A percentile compares a stretch with the other conserved stretches of the same genome.
Evolutionary conservation across 129 eudicot species (phyloP).

Genomic region (Arctium lappa): DNA sequence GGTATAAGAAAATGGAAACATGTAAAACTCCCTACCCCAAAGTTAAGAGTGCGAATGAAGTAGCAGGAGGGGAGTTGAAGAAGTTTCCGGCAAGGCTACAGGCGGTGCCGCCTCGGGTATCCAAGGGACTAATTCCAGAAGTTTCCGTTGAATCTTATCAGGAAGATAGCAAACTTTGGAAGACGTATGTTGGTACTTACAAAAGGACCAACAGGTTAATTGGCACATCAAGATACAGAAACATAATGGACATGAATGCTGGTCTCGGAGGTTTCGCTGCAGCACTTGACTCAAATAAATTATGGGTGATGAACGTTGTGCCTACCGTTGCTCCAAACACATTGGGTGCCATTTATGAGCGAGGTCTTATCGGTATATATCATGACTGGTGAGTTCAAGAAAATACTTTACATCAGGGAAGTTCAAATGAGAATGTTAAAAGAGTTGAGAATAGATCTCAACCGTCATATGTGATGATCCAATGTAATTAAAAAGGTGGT

Average conservation of each 20-base stretch:
- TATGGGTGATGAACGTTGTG: constrained; percentile 98
- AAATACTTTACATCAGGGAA: neutral
- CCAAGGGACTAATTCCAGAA: constrained; percentile 58
- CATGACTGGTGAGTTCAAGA: constrained; percentile 76
- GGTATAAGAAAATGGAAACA: constrained; percentile 88
- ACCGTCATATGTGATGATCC: too few relatives aligned
- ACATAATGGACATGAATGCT: constrained; percentile 96
- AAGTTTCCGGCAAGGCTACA: constrained; percentile 74
- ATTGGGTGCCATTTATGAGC: constrained; percentile 70
- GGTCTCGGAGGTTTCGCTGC: constrained; percentile 94
- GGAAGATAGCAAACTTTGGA: constrained; percentile 74
- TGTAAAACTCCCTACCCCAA: constrained; percentile 79
- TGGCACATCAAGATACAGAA: constrained; percentile 73
- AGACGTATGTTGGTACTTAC: constrained; percentile 62
- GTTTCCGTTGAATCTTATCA: constrained; percentile 68
- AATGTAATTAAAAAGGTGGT: too few relatives aligned
- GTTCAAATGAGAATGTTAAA: neutral
- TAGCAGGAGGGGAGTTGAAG: constrained; percentile 80
- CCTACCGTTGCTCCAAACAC: constrained; percentile 82
- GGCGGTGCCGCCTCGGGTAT: constrained; percentile 77
- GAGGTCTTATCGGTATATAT: constrained; percentile 92
- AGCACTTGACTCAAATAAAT: constrained; percentile 61
- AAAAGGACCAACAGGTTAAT: constrained; percentile 53
- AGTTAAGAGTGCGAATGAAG: constrained; percentile 49
- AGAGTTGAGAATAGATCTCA: too few relatives aligned